Evolutionary conservation across 345 rosid species (phyloP), one percentile per base, ranked within the genome.

Genomic region (Syzygium jambos): DNA sequence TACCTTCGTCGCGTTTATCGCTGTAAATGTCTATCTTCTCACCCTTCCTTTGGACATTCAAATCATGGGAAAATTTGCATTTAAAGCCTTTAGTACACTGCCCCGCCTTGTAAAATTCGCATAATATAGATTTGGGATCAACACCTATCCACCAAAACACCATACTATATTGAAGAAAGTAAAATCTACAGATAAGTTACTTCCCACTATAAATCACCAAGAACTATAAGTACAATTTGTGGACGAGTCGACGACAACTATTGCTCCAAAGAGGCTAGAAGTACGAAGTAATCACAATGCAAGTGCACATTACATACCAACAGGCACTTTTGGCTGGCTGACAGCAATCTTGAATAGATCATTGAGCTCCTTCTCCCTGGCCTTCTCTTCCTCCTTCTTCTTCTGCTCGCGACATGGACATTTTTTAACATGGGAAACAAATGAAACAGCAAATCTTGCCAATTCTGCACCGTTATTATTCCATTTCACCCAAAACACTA

Each of bases 311-410:
- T 29, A 87, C 93, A 85, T 92, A 96, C 99, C 99, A 29, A 86
- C 77, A 4, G 98, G 99, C 85, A 97, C 99, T 93, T 97, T 97
- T 0, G 99, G 99, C 94, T 97, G 99, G 88, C 95, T 96, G 85
- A 97, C 94, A 14, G 99, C 99, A 82, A 94, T 92, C 93, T 97
- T 97, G 88, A 97, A 97, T 92, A 97, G 90, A 86, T 96, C 99
- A 90, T 93, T 97, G 89, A 97, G 90, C 94, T 97, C 98, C 92
- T 92, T 95, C 93, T 97, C 99, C 88, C 94, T 95, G 12, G 98
- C 98, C 91, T 95, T 95, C 89, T 97, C 99, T 90, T 97, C 99
- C 88, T 97, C 99, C 90, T 97, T 95, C 98, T 96, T 97, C 91
- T 97, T 96, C 99, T 97, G 98, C 86, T 88, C 86, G 88, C 46